Percentiles rank a stretch among this genome's conserved stretches.
These are phyloP conservation scores for Pythium chondricola DNA, from an alignment of 352 stramenopile species.

Conservation along the genomic window DNA sequence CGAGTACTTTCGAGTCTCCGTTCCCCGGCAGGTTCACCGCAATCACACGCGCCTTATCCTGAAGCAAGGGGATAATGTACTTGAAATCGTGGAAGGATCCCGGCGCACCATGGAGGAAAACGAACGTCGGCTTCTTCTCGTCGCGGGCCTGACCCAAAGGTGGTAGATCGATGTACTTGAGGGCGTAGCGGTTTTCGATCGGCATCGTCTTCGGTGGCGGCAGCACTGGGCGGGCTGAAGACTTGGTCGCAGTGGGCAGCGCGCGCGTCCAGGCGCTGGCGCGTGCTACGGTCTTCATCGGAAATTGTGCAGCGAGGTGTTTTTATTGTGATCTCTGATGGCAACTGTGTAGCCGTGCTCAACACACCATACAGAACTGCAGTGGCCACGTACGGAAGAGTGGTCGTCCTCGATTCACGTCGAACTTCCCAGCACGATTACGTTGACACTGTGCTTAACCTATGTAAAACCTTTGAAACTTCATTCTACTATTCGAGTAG, in stretches of 20 bases:
- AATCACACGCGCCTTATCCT: conserved; percentile 20
- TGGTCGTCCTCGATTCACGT: no score
- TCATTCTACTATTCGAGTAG: no score
- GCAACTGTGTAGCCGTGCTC: no score
- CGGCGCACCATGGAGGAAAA: conserved; percentile 51
- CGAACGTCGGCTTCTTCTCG: conserved; percentile 22
- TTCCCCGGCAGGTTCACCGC: conserved; percentile 26
- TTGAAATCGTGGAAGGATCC: conserved; percentile 49
- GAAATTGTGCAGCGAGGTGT: no score
- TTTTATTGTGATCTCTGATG: no score
- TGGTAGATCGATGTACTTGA: conserved; percentile 19
- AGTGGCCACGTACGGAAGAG: no score
- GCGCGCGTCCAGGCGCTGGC: not conserved
- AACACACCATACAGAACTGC: no score
- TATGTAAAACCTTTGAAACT: no score
- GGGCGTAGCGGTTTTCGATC: conserved; percentile 5
- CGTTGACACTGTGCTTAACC: no score
- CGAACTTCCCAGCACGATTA: no score
- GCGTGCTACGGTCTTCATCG: not conserved
- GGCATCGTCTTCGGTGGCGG: conserved; percentile 8
- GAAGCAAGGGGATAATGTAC: conserved; percentile 37
- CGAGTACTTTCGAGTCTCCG: conserved; percentile 12
- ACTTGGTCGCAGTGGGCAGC: not conserved
- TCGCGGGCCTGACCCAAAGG: conserved; percentile 1
- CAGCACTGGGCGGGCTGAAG: not conserved